These are phyloP conservation scores for Cadophora sp. DNA, from an alignment of 2,329 filamentous ascomycete genomes.

Conservation along the genomic window DNA sequence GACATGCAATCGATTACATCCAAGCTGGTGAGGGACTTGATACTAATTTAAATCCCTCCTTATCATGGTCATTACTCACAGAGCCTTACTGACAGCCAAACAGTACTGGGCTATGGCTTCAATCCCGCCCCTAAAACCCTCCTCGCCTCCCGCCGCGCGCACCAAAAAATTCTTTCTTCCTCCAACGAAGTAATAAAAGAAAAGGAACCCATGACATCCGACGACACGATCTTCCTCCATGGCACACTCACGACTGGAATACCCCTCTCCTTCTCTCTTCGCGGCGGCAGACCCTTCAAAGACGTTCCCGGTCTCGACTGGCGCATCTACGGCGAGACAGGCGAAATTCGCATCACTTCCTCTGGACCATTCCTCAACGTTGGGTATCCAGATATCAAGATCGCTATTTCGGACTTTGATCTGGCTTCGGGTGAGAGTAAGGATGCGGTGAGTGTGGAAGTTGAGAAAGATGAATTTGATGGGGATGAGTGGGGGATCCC, in stretches of 20 bases:
- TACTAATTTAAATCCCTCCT: too few species aligned
- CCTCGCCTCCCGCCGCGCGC: conserved; percentile 24
- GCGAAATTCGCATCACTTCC: conserved; percentile 44
- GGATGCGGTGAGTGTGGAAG: conserved; percentile 21
- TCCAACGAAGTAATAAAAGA: conserved; percentile 22
- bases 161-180: conserved; percentile 20
- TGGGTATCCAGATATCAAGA: conserved; percentile 29
- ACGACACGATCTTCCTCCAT: conserved; percentile 35
- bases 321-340: conserved; percentile 58
- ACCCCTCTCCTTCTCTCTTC: conserved; percentile 31
- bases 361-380: conserved; percentile 30
- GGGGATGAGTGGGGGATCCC: conserved; percentile 11
- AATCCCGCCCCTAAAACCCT: conserved; percentile 21
- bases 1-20: conserved; percentile 52
- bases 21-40: too few species aligned
- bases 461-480: conserved; percentile 29
- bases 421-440: conserved; percentile 7
- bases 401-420: conserved; percentile 29
- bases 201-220: conserved; percentile 20
- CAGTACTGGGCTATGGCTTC: conserved; percentile 35
- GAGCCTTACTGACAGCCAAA: background rate
- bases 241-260: conserved; percentile 28
- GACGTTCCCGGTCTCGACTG: conserved; percentile 48
- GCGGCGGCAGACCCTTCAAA: conserved; percentile 29
- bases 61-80: too few species aligned